Base-by-base conservation (phyloP, 208 protist species). In the Acanthamoeba healyi region DNA sequence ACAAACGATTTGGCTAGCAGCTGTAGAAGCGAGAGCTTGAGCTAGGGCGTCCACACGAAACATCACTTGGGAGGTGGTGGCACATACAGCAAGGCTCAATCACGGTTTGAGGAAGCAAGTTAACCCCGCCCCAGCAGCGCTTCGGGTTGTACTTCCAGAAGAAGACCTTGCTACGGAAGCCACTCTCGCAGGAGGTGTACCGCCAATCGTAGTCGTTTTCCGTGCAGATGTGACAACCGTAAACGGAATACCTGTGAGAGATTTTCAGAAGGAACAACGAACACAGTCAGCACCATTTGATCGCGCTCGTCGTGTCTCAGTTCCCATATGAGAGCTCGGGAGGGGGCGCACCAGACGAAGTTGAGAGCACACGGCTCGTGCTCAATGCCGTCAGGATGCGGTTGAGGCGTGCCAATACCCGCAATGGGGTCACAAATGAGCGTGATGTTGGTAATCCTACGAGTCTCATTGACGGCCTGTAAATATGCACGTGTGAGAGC, bases 101-200 rank as follows among this genome's bases (percentile, higher is more conserved):
- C n/a, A 19, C 22, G 44, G 0, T 86, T 44, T 86, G 77, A n/a
- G 89, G 89, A 22, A 65, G 89, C 63, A 93, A 1, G 36, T 4
- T 61, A 22, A 81, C 34, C 26, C 51, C 89, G 36, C 89, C 89
- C 42, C 44, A 56, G 32, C 89, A 93, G 42, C 89, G 89, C 89
- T 93, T 93, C 22, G 89, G 89, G 44, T 82, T 93, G 70, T 93
- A 93, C 44, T 93, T 93, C 89, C 89, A 93, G 67, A 46, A 74
- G 10, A 14, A 93, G 44, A 81, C 29, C 51, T 61, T 93, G 36
- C n/a, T 81, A 36, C 67, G 89, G n/a, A 24, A 49, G 22, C 89
- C 89, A 29, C 24, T 82, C 32, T 93, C 89, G 70, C 89, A 93
- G 0, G 58, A 65, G 44, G 89, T 93, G 89, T 93, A 93, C 9